These are phyloP conservation scores for Colletotrichum somersetense DNA, from an alignment of 2,329 filamentous ascomycete species.

Conservation along the genomic window DNA sequence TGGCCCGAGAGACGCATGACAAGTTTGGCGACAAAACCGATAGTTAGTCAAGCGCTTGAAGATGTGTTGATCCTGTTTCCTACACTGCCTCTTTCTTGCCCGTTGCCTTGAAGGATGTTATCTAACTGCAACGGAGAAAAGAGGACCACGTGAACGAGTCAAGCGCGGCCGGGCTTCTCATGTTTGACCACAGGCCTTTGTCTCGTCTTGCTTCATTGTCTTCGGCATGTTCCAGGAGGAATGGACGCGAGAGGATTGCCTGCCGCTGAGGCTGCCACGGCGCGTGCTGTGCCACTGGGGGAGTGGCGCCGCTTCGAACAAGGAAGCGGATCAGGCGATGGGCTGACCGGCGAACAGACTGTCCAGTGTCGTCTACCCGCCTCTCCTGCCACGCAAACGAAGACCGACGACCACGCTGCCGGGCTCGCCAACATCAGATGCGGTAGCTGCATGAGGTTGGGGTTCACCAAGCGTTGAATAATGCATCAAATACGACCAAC, in stretches of 20 bases:
- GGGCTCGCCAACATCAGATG: conserved; percentile 34
- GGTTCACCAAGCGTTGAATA: conserved; percentile 25
- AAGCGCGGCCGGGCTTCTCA: conserved; percentile 27
- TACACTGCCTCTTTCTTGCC: conserved; percentile 14
- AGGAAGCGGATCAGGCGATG: conserved; percentile 34
- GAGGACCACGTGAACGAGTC: conserved; percentile 38
- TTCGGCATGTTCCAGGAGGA: conserved; percentile 14
- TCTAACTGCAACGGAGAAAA: conserved; percentile 21
- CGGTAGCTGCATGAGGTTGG: conserved; percentile 37
- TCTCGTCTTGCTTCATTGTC: conserved; percentile 11
- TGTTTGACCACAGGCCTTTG: conserved; percentile 18
- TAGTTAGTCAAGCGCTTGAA: neutral
- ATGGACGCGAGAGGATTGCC: conserved; percentile 21
- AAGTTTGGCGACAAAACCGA: conserved; percentile 8
- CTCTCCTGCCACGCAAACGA: conserved; percentile 28
- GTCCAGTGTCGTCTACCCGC: conserved; percentile 15
- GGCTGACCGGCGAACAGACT: conserved; percentile 25
- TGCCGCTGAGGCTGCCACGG: conserved; percentile 21
- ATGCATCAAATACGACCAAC: conserved; percentile 26
- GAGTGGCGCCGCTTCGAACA: conserved; percentile 21
- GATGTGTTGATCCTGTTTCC: neutral
- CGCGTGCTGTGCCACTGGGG: conserved; percentile 28
- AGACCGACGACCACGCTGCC: conserved; percentile 20
- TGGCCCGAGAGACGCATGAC: conserved; percentile 30
- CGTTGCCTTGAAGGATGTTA: conserved; percentile 22